Percentiles rank a stretch among this genome's conserved stretches.
Evolutionary conservation across 345 rosid genomes (phyloP).

Genomic region (Eucalyptus sp.): DNA sequence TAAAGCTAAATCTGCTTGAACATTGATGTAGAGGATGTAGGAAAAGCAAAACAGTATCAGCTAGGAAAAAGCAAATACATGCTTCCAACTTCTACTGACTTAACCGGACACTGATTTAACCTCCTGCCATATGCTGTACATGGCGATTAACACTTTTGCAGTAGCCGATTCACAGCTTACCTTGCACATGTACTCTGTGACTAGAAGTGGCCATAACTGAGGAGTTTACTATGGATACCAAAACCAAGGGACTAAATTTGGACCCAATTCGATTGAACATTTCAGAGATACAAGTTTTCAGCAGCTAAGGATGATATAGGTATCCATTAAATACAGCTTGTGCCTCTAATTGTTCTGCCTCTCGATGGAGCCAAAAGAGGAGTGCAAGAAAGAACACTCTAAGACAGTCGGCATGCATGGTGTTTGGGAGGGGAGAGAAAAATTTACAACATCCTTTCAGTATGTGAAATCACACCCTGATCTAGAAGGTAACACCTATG

Average conservation of each 20-base stretch:
- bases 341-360: neutral
- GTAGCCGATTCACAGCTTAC: neutral
- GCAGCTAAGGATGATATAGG: neutral
- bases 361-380: neutral
- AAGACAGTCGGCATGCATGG: neutral
- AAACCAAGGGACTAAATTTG: neutral
- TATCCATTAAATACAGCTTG: neutral
- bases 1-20: neutral
- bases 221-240: neutral
- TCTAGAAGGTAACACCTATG: neutral
- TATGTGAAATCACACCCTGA: neutral
- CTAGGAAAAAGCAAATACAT: neutral
- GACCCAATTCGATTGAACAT: neutral
- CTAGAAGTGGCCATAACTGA: neutral
- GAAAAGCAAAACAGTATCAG: neutral
- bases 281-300: neutral
- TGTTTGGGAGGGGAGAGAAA: neutral
- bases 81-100: neutral
- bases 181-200: neutral
- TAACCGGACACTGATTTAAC: neutral
- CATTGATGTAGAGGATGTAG: neutral
- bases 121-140: neutral
- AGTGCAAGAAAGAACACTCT: neutral
- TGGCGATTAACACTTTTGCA: neutral
- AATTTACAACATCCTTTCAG: neutral